Evolutionary conservation across 2,329 filamentous ascomycete genomes (phyloP).

Genomic region (Septoria petroselini): DNA sequence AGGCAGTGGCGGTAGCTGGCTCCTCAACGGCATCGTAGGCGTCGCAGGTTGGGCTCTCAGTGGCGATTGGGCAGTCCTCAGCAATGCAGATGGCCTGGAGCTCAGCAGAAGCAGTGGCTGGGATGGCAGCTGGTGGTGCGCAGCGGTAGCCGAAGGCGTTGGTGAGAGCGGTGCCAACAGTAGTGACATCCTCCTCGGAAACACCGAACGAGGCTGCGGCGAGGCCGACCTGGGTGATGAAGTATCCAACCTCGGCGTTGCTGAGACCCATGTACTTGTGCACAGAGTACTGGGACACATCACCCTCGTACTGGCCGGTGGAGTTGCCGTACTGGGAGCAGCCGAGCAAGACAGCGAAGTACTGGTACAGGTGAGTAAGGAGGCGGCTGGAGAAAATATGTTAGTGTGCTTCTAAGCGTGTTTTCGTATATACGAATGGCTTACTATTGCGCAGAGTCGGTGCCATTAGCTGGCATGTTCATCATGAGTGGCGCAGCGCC

Average conservation of each 20-base stretch:
- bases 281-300: slow-evolving; percentile 51
- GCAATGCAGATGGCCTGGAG: slow-evolving; percentile 58
- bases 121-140: slow-evolving; percentile 46
- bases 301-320: slow-evolving; percentile 52
- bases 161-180: slow-evolving; percentile 51
- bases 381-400: slow-evolving; percentile 46
- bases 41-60: slow-evolving; percentile 5
- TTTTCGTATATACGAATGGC: slow-evolving; percentile 17
- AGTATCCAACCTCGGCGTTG: slow-evolving; percentile 54
- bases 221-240: slow-evolving; percentile 58
- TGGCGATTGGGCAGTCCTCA: slow-evolving; percentile 8
- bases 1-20: slow-evolving; percentile 12
- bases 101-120: slow-evolving; percentile 47
- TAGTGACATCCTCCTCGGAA: slow-evolving; percentile 50
- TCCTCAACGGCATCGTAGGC: slow-evolving; percentile 8
- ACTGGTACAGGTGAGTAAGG: slow-evolving; percentile 61
- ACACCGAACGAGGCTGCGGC: slow-evolving; percentile 60
- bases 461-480: slow-evolving; percentile 54
- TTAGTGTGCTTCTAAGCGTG: neutral
- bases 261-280: slow-evolving; percentile 59
- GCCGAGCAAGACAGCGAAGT: slow-evolving; percentile 58
- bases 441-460: slow-evolving; percentile 56
- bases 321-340: slow-evolving; percentile 52
- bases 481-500: slow-evolving; percentile 54
- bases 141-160: slow-evolving; percentile 54